Evolutionary conservation across 2,329 filamentous ascomycete species (phyloP).

Genomic region (Pseudocercospora fuligena): DNA sequence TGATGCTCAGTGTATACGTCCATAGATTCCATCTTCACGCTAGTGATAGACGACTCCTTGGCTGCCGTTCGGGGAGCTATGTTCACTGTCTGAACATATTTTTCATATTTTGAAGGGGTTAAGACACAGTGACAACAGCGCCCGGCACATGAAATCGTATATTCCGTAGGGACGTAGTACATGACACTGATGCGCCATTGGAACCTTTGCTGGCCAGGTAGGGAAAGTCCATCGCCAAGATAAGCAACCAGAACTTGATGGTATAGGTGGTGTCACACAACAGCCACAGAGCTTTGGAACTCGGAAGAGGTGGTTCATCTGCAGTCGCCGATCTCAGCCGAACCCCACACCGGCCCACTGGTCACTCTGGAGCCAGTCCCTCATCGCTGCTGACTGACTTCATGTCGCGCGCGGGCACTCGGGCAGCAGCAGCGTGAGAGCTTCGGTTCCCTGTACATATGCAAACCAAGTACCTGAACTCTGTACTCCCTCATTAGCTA

Average conservation of each 20-base stretch:
- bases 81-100: too few species aligned
- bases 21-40: not conserved
- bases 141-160: too few species aligned
- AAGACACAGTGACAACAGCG: too few species aligned
- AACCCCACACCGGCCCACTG: not conserved
- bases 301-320: not conserved
- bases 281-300: not conserved
- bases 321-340: slow-evolving; percentile 1
- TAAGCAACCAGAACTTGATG: not conserved
- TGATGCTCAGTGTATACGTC: not conserved
- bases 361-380: not conserved
- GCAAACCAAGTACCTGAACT: slow-evolving; percentile 8
- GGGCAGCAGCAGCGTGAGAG: slow-evolving; percentile 2
- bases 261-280: not conserved
- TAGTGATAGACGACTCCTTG: not conserved
- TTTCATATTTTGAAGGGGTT: too few species aligned
- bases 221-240: not conserved
- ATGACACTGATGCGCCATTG: too few species aligned
- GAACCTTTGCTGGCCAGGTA: too few species aligned
- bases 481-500: not conserved
- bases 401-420: not conserved
- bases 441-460: slow-evolving; percentile 5
- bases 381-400: slow-evolving; percentile 6
- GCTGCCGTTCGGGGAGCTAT: too few species aligned
- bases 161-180: too few species aligned